Base-by-base conservation (phyloP, 257 asterid genomes). In the Verbascum thapsus region DNA sequence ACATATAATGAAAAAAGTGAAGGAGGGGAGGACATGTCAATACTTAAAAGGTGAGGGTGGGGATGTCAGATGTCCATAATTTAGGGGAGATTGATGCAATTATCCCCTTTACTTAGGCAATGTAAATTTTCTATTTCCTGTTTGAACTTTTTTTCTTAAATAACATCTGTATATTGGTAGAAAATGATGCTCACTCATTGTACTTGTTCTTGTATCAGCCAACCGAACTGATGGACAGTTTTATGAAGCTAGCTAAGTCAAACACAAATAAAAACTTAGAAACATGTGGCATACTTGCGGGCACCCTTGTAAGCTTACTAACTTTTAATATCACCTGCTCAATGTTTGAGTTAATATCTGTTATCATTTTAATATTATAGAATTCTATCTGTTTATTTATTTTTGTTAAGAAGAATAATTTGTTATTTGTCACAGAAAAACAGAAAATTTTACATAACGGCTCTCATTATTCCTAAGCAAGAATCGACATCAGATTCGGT, bases 401-500 rank as follows among this genome's bases (percentile, higher is more conserved):
- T 44, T 20, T 15, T 19, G 38, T 26, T 5, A 37, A 41, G 9
- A 17, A 53, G 52, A 35, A 32, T 13, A 39, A 18, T 45, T 66
- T 69, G 51, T 59, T 78, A 47, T 66, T 53, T 56, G 60, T 67
- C 64, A 23, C 95, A 92, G 98, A 88, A 78, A 83, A 80, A 92
- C 77, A 66, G 96, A 18, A 92, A 61, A 61, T 92, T 88, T 76
- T 85, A 74, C 64, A 76, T 92, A 61, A 92, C 98, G 10, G 87
- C 98, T 63, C 91, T 92, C 62, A 92, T 88, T 75, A 89, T 92
- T 65, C 98, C 98, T 26, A 92, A 92, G 82, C 98, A 92, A 76
- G 97, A 88, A 77, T 85, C 97, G n/a, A 89, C 98, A 49, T 86
- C 96, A 64, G 95, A 92, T 80, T 89, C 96, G 71, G 98, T 92